phyloP scores from a whole-genome alignment of 371 early-diverging fungal species.

The Amoeboaphelidium occidentale region DNA sequence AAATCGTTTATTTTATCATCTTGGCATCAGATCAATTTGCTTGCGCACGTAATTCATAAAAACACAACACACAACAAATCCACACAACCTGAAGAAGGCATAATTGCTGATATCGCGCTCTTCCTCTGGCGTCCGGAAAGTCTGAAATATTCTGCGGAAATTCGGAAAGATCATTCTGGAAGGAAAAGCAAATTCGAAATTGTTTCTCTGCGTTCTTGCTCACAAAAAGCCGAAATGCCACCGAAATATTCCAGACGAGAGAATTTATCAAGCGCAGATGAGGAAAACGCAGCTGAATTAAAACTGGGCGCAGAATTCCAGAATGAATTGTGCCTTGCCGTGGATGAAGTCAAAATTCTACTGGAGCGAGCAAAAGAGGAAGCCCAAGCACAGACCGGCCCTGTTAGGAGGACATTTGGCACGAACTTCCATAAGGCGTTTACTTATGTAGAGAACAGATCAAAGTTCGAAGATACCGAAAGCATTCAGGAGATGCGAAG shows the following conservation, averaged over 20 bases:
- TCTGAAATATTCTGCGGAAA: conserved; percentile 39
- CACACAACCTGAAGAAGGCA: conserved; percentile 49
- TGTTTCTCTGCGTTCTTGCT: no score
- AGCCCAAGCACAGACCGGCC: not conserved
- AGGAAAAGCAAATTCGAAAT: no score
- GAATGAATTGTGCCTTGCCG: not conserved
- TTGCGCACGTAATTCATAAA: no score
- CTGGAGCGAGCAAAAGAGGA: not conserved
- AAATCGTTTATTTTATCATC: no score
- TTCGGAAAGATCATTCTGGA: conserved; percentile 39
- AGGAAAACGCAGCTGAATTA: not conserved
- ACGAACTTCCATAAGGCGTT: not conserved
- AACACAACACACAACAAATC: conserved; percentile 37
- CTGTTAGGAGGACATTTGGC: no score
- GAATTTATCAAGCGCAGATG: not conserved
- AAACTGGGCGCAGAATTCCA: not conserved
- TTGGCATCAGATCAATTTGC: no score
- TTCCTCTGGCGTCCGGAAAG: conserved; percentile 47
- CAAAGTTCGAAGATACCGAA: not conserved
- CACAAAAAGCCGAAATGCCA: no score
- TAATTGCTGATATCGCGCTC: conserved; percentile 41
- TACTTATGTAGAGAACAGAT: not conserved
- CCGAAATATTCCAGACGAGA: no score
- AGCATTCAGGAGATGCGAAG: not conserved
- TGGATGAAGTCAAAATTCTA: not conserved